These are phyloP conservation scores for Sphaerobolus stellatus DNA, from an alignment of 1,284 basidiomycete species.

Conservation along the genomic window DNA sequence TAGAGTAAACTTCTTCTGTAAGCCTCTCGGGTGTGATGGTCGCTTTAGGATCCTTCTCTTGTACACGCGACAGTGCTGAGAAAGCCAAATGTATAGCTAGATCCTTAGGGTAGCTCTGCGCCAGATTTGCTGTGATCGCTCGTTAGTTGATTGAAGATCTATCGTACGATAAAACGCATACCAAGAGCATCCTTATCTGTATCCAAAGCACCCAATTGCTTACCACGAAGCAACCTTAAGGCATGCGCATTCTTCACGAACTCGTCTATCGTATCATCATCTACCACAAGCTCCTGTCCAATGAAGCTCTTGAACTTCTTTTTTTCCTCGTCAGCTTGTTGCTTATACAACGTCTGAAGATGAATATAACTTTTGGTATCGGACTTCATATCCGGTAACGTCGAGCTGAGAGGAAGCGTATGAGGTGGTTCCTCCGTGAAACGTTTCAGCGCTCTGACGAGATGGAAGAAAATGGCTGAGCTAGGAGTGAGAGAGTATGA, in stretches of 20 bases:
- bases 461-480: slow-evolving; percentile 78
- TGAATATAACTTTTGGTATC: slow-evolving; percentile 81
- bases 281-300: slow-evolving; percentile 36
- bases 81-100: slow-evolving; percentile 66
- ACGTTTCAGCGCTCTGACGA: slow-evolving; percentile 75
- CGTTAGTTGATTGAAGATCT: background rate
- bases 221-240: slow-evolving; percentile 75
- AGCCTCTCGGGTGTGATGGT: slow-evolving; percentile 34
- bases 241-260: slow-evolving; percentile 93
- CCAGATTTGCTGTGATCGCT: slow-evolving; percentile 26
- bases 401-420: slow-evolving; percentile 60
- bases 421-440: slow-evolving; percentile 48
- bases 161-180: slow-evolving; percentile 35
- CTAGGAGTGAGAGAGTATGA: slow-evolving; percentile 32
- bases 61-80: slow-evolving; percentile 50
- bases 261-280: slow-evolving; percentile 62
- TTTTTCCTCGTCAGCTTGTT: slow-evolving; percentile 70
- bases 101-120: slow-evolving; percentile 47
- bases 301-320: slow-evolving; percentile 42
- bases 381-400: slow-evolving; percentile 96
- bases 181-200: slow-evolving; percentile 54
- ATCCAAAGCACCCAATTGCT: slow-evolving; percentile 61
- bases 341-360: slow-evolving; percentile 77
- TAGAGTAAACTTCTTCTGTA: slow-evolving; percentile 29
- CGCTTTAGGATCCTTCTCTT: slow-evolving; percentile 32